Percentiles rank a stretch among this genome's conserved stretches.
Conservation (phyloP, 257 asterid species). For the Catharanthus roseus region DNA sequence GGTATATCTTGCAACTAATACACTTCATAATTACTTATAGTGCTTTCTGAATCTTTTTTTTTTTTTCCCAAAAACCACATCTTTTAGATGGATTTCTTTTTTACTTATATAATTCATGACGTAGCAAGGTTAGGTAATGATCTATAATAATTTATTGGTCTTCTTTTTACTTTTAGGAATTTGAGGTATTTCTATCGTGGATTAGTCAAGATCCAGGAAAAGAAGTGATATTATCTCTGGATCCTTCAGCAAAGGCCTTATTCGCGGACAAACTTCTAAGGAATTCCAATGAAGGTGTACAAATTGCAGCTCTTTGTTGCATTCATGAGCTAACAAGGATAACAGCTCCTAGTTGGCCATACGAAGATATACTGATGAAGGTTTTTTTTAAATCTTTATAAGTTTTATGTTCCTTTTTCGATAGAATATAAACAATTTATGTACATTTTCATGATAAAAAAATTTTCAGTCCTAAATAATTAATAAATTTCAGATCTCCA, state of each 20-base stretch:
- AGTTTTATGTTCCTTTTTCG: background rate
- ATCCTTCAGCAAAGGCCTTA: background rate
- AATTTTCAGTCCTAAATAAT: background rate
- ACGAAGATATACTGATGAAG: background rate
- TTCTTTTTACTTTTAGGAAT: background rate
- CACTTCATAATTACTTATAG: background rate
- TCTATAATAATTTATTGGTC: background rate
- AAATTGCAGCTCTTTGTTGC: background rate
- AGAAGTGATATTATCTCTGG: background rate
- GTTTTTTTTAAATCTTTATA: conserved; percentile 3
- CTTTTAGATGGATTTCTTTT: background rate
- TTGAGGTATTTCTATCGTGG: background rate
- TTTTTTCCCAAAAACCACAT: background rate
- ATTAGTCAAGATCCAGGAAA: background rate
- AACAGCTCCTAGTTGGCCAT: conserved; percentile 2
- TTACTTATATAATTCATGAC: background rate
- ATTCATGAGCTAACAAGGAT: background rate
- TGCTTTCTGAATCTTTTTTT: background rate
- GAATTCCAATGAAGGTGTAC: background rate
- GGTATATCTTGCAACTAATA: background rate
- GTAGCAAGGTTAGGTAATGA: background rate
- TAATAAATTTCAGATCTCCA: background rate
- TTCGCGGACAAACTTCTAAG: background rate
- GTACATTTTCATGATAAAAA: background rate
- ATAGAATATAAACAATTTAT: background rate